Base-by-base conservation (phyloP, 257 asterid species). In the Paulownia fortunei region DNA sequence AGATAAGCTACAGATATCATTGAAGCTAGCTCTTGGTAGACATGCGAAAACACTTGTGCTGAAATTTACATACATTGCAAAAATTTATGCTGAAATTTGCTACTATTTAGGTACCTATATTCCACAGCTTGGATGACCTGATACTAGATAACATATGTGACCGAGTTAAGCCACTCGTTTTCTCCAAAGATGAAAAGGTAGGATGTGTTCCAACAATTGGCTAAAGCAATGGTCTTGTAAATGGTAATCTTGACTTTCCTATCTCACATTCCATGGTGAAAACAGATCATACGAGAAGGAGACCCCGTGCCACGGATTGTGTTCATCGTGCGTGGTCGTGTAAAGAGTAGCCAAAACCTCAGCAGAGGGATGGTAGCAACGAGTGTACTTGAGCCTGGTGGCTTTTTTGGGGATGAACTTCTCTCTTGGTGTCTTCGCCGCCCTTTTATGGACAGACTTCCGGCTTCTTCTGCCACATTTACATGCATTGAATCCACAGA, bases 61-160 rank as follows among this genome's bases (percentile, higher is more conserved):
- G n/a, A n/a, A n/a, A n/a, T n/a, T n/a, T n/a, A n/a, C n/a, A n/a
- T n/a, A n/a, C n/a, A n/a, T n/a, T n/a, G n/a, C n/a, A n/a, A n/a
- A n/a, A n/a, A n/a, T n/a, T n/a, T n/a, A n/a, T n/a, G n/a, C n/a
- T n/a, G n/a, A n/a, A n/a, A n/a, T n/a, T n/a, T n/a, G n/a, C n/a
- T n/a, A n/a, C n/a, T 27, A 55, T 61, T 49, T 84, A 94, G 99
- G 98, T 94, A 1, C 98, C 97, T 36, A 77, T 93, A 66, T 93
- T 96, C 82, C 88, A 88, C 27, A 89, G 82, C 84, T 77, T 96
- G 86, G 98, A 92, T 77, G 96, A 88, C 69, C 92, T 96, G 37
- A 93, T 96, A 76, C 89, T 96, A 3, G 99, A 96, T 84, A 96
- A 93, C 79, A 96, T 96, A 23, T 96, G 99, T 47, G 99, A 96